These are phyloP conservation scores for Pachyrhizus erosus DNA, from an alignment of 306 rosid genomes.

Conservation along the genomic window DNA sequence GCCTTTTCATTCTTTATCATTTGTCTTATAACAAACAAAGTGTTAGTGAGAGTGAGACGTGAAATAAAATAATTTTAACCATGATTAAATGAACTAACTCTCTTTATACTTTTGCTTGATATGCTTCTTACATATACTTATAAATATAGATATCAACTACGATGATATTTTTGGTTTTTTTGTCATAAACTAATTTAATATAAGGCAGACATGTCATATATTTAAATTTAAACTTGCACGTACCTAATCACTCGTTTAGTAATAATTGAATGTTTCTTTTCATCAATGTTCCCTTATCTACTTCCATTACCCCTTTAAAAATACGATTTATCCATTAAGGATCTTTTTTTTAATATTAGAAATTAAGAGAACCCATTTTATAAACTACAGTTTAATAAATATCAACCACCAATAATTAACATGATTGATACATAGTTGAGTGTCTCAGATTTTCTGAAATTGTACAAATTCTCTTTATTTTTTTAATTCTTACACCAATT, in stretches of 20 bases:
- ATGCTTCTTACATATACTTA: background rate
- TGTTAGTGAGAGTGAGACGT: background rate
- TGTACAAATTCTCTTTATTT: too few relatives aligned
- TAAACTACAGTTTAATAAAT: background rate
- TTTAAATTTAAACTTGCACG: background rate
- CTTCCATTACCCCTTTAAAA: background rate
- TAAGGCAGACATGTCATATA: background rate
- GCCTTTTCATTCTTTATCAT: too few relatives aligned
- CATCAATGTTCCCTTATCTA: background rate
- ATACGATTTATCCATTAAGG: background rate
- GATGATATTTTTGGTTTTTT: background rate
- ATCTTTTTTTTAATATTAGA: background rate
- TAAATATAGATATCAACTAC: background rate
- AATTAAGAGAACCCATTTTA: background rate
- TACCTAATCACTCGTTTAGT: background rate
- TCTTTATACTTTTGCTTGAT: background rate
- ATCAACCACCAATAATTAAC: background rate
- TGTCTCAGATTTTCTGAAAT: too few relatives aligned
- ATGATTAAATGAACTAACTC: background rate
- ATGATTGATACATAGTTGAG: background rate
- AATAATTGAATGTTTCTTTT: background rate
- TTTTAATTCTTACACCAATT: too few relatives aligned
- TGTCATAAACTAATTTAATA: background rate
- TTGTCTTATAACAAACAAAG: background rate
- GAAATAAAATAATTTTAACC: background rate